These are phyloP conservation scores for Aspergillus taichungensis DNA, from an alignment of 495 filamentous ascomycete species.

Conservation along the genomic window DNA sequence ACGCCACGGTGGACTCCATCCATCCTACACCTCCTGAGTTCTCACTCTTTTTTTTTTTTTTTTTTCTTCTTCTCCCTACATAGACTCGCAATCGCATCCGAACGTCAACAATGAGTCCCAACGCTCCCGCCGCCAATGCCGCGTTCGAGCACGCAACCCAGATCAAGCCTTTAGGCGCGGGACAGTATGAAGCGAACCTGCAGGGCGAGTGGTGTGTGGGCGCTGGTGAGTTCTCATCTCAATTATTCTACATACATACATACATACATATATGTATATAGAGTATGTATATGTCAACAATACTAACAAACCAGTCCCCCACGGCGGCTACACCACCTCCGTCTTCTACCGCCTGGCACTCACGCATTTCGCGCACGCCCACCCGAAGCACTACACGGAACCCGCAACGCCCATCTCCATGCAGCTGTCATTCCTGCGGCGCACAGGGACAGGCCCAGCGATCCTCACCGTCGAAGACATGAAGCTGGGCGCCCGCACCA, in stretches of 20 bases:
- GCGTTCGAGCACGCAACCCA: slow-evolving; percentile 51
- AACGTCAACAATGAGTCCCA: slow-evolving; percentile 1
- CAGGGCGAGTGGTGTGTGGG: slow-evolving; percentile 64
- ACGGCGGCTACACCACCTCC: slow-evolving; percentile 70
- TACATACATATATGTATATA: neutral
- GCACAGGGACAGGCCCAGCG: slow-evolving; percentile 55
- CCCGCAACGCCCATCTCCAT: slow-evolving; percentile 50
- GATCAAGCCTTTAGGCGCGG: slow-evolving; percentile 44
- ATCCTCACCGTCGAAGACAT: slow-evolving; percentile 57
- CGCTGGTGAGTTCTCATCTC: slow-evolving; percentile 36
- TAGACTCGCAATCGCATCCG: too few species aligned
- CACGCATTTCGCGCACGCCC: slow-evolving; percentile 56
- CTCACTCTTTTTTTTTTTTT: too few species aligned
- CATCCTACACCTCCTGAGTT: too few species aligned
- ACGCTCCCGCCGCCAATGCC: slow-evolving; percentile 13
- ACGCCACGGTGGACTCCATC: too few species aligned
- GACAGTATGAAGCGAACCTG: slow-evolving; percentile 54
- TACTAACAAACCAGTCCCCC: slow-evolving; percentile 50
- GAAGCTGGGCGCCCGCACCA: slow-evolving; percentile 63
- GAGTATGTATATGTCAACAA: too few species aligned
- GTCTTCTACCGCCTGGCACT: slow-evolving; percentile 52
- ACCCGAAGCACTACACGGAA: slow-evolving; percentile 49
- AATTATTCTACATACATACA: neutral
- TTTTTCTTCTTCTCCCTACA: too few species aligned
- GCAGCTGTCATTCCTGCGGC: slow-evolving; percentile 67